Conservation (phyloP, 2,329 filamentous ascomycete genomes). For the Lecanosticta acicola region DNA sequence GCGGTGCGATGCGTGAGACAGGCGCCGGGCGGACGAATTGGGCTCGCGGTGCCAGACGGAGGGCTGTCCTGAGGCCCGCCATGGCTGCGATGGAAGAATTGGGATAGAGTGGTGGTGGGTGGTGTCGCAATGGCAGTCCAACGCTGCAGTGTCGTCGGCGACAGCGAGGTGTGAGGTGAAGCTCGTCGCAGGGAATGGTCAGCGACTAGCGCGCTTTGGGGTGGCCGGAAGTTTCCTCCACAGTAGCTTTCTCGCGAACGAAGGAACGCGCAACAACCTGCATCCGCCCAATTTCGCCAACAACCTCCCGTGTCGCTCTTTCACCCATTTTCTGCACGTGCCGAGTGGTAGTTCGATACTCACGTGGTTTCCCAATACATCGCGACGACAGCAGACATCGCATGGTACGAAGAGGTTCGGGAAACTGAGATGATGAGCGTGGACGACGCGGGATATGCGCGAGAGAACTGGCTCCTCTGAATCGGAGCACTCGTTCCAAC, state of each 20-base stretch:
- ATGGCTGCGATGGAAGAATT: constrained; percentile 14
- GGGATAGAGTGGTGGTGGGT: constrained; percentile 1
- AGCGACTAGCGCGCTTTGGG: not conserved
- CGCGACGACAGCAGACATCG: not conserved
- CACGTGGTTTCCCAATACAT: too few relatives aligned
- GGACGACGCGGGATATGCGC: not conserved
- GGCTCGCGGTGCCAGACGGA: constrained; percentile 27
- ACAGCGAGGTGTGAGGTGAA: not conserved
- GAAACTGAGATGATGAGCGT: not conserved
- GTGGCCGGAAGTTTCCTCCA: not conserved
- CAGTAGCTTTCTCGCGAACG: not conserved
- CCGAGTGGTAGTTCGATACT: not conserved
- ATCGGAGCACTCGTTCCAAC: not conserved
- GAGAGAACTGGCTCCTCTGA: not conserved
- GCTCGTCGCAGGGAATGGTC: not conserved
- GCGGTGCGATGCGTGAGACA: constrained; percentile 18
- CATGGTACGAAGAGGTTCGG: not conserved
- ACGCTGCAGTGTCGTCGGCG: not conserved
- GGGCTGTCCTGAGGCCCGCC: constrained; percentile 23
- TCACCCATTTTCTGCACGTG: not conserved
- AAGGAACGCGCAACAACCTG: too few relatives aligned
- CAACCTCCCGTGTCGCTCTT: not conserved
- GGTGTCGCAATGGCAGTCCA: constrained; percentile 1
- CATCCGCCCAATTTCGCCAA: too few relatives aligned
- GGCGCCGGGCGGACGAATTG: constrained; percentile 23